A percentile compares a stretch with the other conserved stretches of the same genome.
phyloP scores from a whole-genome alignment of 768 basidiomycete genomes.

The Phlegmacium glaucopus region DNA sequence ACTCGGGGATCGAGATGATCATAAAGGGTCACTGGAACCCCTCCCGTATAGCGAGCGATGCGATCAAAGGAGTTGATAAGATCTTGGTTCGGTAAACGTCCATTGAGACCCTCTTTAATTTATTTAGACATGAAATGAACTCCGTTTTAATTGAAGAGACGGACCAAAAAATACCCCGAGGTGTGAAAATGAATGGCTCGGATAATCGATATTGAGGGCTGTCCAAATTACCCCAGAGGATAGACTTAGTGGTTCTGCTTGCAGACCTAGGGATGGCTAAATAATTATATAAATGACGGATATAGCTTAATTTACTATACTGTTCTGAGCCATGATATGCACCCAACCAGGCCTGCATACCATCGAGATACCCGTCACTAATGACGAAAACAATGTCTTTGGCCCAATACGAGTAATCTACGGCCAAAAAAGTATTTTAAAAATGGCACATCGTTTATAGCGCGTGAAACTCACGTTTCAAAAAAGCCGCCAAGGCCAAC shows the following conservation, averaged over 20 bases:
- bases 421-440: neutral
- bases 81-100: conserved; percentile 94
- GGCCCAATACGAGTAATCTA: conserved; percentile 90
- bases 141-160: conserved; percentile 17
- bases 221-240: conserved; percentile 93
- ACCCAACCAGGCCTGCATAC: conserved; percentile 89
- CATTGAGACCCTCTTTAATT: conserved; percentile 86
- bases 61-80: conserved; percentile 77
- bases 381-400: conserved; percentile 91
- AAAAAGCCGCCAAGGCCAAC: conserved; percentile 76
- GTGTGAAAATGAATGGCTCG: conserved; percentile 95
- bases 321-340: conserved; percentile 74
- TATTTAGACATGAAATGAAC: neutral
- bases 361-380: conserved; percentile 85
- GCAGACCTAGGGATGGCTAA: conserved; percentile 47
- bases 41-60: conserved; percentile 69
- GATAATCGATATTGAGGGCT: conserved; percentile 91
- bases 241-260: conserved; percentile 57
- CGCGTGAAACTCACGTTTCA: conserved; percentile 58
- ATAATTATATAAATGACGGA: neutral
- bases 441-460: neutral
- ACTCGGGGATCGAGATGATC: conserved; percentile 62
- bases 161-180: conserved; percentile 92
- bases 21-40: conserved; percentile 78
- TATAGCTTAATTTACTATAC: conserved; percentile 43